Base-by-base conservation (phyloP, 1,139 yeast species). In the Pichia norvegensis region DNA sequence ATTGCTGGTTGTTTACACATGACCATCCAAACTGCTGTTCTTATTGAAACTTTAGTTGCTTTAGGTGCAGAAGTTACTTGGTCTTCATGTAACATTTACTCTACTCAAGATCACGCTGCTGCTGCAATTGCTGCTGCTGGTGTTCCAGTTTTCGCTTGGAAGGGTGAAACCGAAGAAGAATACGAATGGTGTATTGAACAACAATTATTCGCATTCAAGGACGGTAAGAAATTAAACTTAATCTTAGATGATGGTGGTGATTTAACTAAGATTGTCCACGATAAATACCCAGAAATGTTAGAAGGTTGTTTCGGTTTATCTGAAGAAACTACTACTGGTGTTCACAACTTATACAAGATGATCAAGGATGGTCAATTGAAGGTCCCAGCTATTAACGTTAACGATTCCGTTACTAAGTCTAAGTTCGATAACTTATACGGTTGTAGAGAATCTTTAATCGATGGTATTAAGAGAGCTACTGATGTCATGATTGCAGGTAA, bases 321-420 rank as follows among this genome's bases (percentile, higher is more conserved):
- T 59, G 99, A 92, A 80, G 99, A 92, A 79, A 92, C 99, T 74
- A 92, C 99, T 70, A 92, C 99, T 58, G 99, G 99, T 84, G 98
- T 92, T 65, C 98, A 94, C 80, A 96, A 92, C 76, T 80, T 92
- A 67, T 92, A 92, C 90, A 85, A 84, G 79, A 85, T 90, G 95
- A 72, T 92, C 68, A 86, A 77, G 73, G 95, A 92, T 52, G 85
- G 82, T 60, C 72, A 74, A 61, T 83, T 92, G 73, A 92, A 90
- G 83, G 97, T 92, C 48, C 99, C 99, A 68, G 98, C 99, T 71
- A 92, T 92, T 76, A 94, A 92, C 72, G 99, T 92, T 67, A 92
- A 92, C 78, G 98, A 94, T 75, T 85, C 97, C 45, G 98, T 94
- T 66, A 92, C 99, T 77, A 92, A 92, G 79, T 92, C 98, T 69